A percentile compares a stretch with the other conserved stretches of the same genome.
Evolutionary conservation across 2,329 filamentous ascomycete genomes (phyloP).

Genomic region (Bipolaris zeicola): DNA sequence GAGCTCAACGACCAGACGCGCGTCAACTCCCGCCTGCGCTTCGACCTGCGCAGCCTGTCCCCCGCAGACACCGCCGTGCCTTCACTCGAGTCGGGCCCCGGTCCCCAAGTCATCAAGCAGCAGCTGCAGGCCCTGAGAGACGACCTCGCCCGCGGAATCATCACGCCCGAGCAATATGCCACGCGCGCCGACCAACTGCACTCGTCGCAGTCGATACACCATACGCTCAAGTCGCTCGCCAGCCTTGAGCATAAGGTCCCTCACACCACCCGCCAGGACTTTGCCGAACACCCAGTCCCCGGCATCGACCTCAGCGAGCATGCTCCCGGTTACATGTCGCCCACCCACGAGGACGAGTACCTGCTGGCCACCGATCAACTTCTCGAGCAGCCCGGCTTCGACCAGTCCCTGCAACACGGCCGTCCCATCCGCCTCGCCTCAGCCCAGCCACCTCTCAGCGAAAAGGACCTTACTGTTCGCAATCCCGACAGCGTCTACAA

Average conservation of each 20-base stretch:
- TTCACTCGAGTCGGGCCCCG: slow-evolving; percentile 30
- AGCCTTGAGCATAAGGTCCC: slow-evolving; percentile 50
- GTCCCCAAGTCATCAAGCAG: slow-evolving; percentile 31
- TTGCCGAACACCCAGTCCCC: slow-evolving; percentile 44
- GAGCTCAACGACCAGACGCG: slow-evolving; percentile 87
- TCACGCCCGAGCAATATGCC: slow-evolving; percentile 40
- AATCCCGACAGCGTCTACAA: slow-evolving; percentile 95
- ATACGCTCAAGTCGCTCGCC: slow-evolving; percentile 42
- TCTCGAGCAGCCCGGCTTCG: slow-evolving; percentile 58
- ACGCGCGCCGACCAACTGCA: slow-evolving; percentile 36
- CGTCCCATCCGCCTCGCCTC: slow-evolving; percentile 49
- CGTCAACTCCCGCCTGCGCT: slow-evolving; percentile 74
- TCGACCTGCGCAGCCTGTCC: slow-evolving; percentile 65
- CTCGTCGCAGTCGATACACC: slow-evolving; percentile 29
- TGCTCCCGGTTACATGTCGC: slow-evolving; percentile 69
- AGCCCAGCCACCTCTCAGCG: slow-evolving; percentile 49
- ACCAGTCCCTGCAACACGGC: slow-evolving; percentile 51
- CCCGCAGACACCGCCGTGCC: slow-evolving; percentile 37
- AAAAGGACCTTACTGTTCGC: slow-evolving; percentile 63
- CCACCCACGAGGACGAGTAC: slow-evolving; percentile 76
- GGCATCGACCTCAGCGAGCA: slow-evolving; percentile 58
- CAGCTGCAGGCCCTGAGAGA: slow-evolving; percentile 43
- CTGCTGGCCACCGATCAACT: slow-evolving; percentile 67
- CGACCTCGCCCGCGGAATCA: slow-evolving; percentile 38
- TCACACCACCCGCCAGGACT: slow-evolving; percentile 43